These are phyloP conservation scores for Triangularia setosa DNA, from an alignment of 2,329 filamentous ascomycete species.

Conservation along the genomic window DNA sequence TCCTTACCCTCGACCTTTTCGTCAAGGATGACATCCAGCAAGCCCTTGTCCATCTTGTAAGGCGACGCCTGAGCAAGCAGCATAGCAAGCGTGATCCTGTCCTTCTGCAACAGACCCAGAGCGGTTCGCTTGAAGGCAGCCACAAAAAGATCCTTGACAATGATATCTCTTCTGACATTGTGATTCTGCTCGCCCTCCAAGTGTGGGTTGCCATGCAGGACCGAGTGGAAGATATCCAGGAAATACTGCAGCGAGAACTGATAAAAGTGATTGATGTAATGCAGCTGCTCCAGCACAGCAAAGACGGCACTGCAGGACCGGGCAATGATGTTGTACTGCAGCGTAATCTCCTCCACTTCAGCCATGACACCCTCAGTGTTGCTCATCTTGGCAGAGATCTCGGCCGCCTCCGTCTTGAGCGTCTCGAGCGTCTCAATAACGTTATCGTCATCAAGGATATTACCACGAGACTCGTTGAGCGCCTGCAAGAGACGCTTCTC, in stretches of 20 bases:
- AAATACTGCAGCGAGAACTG: slow-evolving; percentile 99
- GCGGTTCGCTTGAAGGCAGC: slow-evolving; percentile 93
- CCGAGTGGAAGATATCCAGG: slow-evolving; percentile 92
- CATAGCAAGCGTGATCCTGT: slow-evolving; percentile 90
- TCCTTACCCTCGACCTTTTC: slow-evolving; percentile 71
- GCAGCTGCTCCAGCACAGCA: slow-evolving; percentile 91
- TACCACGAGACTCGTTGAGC: slow-evolving; percentile 93
- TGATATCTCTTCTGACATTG: slow-evolving; percentile 77
- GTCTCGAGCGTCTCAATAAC: slow-evolving; percentile 98
- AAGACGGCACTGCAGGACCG: slow-evolving; percentile 96
- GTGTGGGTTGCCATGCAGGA: slow-evolving; percentile 75
- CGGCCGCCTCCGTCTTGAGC: slow-evolving; percentile 93
- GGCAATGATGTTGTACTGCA: slow-evolving; percentile 90
- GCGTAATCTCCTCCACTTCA: slow-evolving; percentile 93
- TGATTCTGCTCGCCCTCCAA: slow-evolving; percentile 69
- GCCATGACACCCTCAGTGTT: slow-evolving; percentile 98
- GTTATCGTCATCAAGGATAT: slow-evolving; percentile 96
- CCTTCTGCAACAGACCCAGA: slow-evolving; percentile 85
- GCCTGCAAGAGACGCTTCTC: slow-evolving; percentile 93
- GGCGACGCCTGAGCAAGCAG: slow-evolving; percentile 94
- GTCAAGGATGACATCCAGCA: slow-evolving; percentile 85
- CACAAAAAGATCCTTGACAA: slow-evolving; percentile 86
- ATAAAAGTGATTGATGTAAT: slow-evolving; percentile 98
- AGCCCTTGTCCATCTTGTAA: slow-evolving; percentile 85
- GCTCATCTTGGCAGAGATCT: slow-evolving; percentile 93